A percentile compares a stretch with the other conserved stretches of the same genome.
phyloP scores from a whole-genome alignment of 768 basidiomycete species.

The Xerocomellus intermedius region DNA sequence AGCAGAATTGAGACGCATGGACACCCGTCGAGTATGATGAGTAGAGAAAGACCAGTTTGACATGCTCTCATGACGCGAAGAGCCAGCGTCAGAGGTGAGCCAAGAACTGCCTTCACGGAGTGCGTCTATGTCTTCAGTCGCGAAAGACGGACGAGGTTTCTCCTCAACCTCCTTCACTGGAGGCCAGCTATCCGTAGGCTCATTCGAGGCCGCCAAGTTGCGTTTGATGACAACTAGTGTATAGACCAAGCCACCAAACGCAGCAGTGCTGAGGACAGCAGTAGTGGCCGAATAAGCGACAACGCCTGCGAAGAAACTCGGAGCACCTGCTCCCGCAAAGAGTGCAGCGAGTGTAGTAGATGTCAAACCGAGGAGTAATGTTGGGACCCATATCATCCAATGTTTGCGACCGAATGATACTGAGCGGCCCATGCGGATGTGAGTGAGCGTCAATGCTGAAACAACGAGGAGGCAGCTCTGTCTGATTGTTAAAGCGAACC shows the following conservation, averaged over 20 bases:
- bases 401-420: slow-evolving; percentile 68
- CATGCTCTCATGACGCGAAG: slow-evolving; percentile 51
- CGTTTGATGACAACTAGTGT: slow-evolving; percentile 66
- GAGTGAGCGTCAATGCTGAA: slow-evolving; percentile 58
- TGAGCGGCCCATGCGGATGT: slow-evolving; percentile 68
- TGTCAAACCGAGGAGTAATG: slow-evolving; percentile 48
- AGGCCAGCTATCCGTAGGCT: slow-evolving; percentile 58
- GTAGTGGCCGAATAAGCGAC: slow-evolving; percentile 54
- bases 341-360: slow-evolving; percentile 62
- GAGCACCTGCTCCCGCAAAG: slow-evolving; percentile 51
- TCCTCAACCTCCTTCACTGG: slow-evolving; percentile 51
- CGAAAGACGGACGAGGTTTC: slow-evolving; percentile 60
- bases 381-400: slow-evolving; percentile 74
- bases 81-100: slow-evolving; percentile 66
- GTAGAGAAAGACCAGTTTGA: slow-evolving; percentile 77
- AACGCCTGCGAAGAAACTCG: slow-evolving; percentile 59
- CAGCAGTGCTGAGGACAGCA: slow-evolving; percentile 49
- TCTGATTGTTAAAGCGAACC: slow-evolving; percentile 64
- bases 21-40: slow-evolving; percentile 45
- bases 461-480: slow-evolving; percentile 69
- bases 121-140: slow-evolving; percentile 69
- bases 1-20: slow-evolving; percentile 9
- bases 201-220: slow-evolving; percentile 56
- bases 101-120: slow-evolving; percentile 78
- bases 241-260: slow-evolving; percentile 57